Percentiles rank a stretch among this genome's conserved stretches.
Evolutionary conservation across 371 early-diverging fungal species (phyloP).

Genomic region (Lichtheimia ramosa): DNA sequence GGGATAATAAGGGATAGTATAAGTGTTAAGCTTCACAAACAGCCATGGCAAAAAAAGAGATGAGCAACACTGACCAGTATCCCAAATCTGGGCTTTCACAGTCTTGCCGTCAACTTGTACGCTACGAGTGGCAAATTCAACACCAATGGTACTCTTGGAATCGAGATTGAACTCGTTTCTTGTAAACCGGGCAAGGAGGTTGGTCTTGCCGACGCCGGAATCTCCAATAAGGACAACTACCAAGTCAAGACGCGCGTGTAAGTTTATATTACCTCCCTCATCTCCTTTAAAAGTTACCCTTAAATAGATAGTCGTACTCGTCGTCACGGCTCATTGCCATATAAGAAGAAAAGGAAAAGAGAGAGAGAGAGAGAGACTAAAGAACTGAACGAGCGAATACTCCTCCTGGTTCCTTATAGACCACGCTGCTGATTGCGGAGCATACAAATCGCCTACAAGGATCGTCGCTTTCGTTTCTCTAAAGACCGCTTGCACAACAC

Average conservation of each 20-base stretch:
- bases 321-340: constrained; percentile 82
- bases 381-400: neutral
- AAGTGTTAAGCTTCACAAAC: neutral
- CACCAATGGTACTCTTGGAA: constrained; percentile 99
- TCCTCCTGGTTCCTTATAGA: too few species aligned
- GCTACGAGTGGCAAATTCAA: constrained; percentile 98
- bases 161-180: constrained; percentile 97
- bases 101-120: constrained; percentile 96
- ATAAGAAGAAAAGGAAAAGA: neutral
- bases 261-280: neutral
- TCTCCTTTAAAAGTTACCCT: constrained; percentile 56
- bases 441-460: too few species aligned
- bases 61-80: constrained; percentile 49
- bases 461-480: too few species aligned
- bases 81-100: constrained; percentile 99
- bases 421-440: too few species aligned
- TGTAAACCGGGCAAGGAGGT: constrained; percentile 97
- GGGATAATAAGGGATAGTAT: neutral
- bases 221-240: constrained; percentile 99
- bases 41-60: neutral
- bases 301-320: constrained; percentile 96
- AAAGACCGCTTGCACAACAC: too few species aligned
- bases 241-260: neutral
- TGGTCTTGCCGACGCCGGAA: constrained; percentile 99
- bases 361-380: neutral